These are phyloP conservation scores for Neonectria faginata DNA, from an alignment of 2,329 filamentous ascomycete species.

Conservation along the genomic window DNA sequence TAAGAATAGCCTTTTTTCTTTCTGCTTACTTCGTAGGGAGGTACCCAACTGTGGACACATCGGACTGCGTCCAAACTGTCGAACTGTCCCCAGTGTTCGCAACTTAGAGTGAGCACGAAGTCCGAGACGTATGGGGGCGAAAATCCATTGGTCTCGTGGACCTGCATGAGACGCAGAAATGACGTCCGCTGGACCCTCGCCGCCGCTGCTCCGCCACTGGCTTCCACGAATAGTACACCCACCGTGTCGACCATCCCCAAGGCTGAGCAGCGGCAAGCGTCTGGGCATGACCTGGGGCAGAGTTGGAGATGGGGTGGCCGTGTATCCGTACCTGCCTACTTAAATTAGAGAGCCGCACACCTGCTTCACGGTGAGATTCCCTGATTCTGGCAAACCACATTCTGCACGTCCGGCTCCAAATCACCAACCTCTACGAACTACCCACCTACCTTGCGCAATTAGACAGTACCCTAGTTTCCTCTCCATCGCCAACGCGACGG, in stretches of 20 bases:
- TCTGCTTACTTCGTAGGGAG: neutral
- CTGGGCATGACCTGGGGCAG: slow-evolving; percentile 24
- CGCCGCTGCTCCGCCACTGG: slow-evolving; percentile 13
- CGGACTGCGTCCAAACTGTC: neutral
- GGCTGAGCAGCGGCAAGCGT: slow-evolving; percentile 21
- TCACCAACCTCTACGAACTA: neutral
- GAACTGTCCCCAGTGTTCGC: neutral
- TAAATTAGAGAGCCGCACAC: slow-evolving; percentile 13
- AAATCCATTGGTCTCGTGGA: slow-evolving; percentile 17
- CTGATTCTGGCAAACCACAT: slow-evolving; percentile 4
- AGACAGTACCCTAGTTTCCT: too few species aligned
- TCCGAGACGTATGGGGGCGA: slow-evolving; percentile 11
- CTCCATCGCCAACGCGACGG: neutral
- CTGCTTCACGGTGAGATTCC: neutral
- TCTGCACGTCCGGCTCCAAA: neutral
- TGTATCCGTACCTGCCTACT: slow-evolving; percentile 10
- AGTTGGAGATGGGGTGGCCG: slow-evolving; percentile 10
- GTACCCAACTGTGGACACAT: neutral
- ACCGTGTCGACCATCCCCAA: slow-evolving; percentile 13
- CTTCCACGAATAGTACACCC: slow-evolving; percentile 6
- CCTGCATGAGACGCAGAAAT: slow-evolving; percentile 15
- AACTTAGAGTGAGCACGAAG: neutral
- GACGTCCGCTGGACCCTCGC: slow-evolving; percentile 10
- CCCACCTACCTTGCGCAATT: too few species aligned
- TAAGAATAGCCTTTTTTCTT: slow-evolving; percentile 5